These are phyloP conservation scores for Phytophthora chlamydospora DNA, from an alignment of 352 stramenopile genomes.

Conservation along the genomic window DNA sequence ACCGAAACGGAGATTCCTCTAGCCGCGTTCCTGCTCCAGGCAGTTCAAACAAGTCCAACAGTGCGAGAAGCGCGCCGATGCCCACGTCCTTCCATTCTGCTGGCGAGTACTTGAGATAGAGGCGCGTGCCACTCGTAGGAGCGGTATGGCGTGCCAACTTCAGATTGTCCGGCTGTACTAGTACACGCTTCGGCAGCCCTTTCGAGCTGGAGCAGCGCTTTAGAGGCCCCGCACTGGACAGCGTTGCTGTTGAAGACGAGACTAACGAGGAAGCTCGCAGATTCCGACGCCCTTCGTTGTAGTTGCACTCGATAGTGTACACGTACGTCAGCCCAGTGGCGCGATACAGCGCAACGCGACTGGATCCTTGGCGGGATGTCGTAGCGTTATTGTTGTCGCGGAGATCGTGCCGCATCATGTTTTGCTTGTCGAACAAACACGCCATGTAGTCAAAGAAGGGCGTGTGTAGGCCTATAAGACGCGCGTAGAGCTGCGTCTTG, in stretches of 20 bases:
- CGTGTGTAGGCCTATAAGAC: conserved; percentile 71
- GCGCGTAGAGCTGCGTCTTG: conserved; percentile 85
- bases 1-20: conserved; percentile 57
- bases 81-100: conserved; percentile 75
- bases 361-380: conserved; percentile 69
- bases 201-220: conserved; percentile 19
- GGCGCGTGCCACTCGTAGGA: conserved; percentile 32
- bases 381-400: conserved; percentile 62
- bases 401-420: conserved; percentile 76
- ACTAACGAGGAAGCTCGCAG: conserved; percentile 33
- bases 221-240: conserved; percentile 1
- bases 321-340: conserved; percentile 77
- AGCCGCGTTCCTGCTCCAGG: conserved; percentile 33
- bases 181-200: conserved; percentile 8
- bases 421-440: conserved; percentile 84
- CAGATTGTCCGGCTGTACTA: conserved; percentile 8
- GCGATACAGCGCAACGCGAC: conserved; percentile 76
- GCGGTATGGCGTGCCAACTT: conserved; percentile 19
- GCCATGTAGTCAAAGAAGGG: conserved; percentile 88
- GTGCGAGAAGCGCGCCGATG: conserved; percentile 55
- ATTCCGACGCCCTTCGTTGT: conserved; percentile 77
- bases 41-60: conserved; percentile 71
- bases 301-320: conserved; percentile 95
- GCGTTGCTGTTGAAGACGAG: conserved; percentile 12
- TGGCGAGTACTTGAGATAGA: conserved; percentile 74